Evolutionary conservation across 2,329 filamentous ascomycete genomes (phyloP).

Genomic region (Monilinia vaccinii-corymbosi): DNA sequence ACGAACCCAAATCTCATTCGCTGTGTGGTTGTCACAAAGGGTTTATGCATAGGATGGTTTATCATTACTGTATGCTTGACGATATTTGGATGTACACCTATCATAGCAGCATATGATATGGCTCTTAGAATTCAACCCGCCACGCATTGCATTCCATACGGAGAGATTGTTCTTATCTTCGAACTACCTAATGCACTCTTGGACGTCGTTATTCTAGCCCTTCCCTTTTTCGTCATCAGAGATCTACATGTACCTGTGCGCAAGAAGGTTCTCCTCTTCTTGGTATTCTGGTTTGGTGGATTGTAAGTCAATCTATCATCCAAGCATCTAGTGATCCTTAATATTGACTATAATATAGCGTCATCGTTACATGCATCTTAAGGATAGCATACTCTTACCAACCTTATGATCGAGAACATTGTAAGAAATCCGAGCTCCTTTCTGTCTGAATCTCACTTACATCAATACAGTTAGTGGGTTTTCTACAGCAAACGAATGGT

Average conservation of each 20-base stretch:
- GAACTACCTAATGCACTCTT: slow-evolving; percentile 1
- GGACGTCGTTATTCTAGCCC: neutral
- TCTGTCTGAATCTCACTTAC: neutral
- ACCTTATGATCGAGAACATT: neutral
- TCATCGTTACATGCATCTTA: slow-evolving; percentile 6
- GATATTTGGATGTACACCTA: slow-evolving; percentile 3
- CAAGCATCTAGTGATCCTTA: neutral
- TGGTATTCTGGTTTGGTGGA: slow-evolving; percentile 7
- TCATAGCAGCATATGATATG: slow-evolving; percentile 3
- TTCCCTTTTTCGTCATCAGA: slow-evolving; percentile 6
- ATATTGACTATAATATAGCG: neutral
- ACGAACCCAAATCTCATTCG: neutral
- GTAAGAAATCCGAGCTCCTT: neutral
- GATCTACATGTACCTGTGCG: slow-evolving; percentile 6
- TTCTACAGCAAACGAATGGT: neutral
- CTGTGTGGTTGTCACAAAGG: neutral
- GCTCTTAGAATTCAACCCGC: neutral
- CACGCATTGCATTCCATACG: slow-evolving; percentile 3
- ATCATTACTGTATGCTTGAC: neutral
- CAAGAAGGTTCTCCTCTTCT: slow-evolving; percentile 2
- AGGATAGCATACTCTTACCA: slow-evolving; percentile 6
- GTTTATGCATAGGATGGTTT: neutral
- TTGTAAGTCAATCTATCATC: neutral
- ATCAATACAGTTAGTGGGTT: neutral
- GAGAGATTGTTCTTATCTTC: neutral